These are phyloP conservation scores for Colletotrichum sp. DNA, from an alignment of 2,329 filamentous ascomycete species.

Conservation along the genomic window DNA sequence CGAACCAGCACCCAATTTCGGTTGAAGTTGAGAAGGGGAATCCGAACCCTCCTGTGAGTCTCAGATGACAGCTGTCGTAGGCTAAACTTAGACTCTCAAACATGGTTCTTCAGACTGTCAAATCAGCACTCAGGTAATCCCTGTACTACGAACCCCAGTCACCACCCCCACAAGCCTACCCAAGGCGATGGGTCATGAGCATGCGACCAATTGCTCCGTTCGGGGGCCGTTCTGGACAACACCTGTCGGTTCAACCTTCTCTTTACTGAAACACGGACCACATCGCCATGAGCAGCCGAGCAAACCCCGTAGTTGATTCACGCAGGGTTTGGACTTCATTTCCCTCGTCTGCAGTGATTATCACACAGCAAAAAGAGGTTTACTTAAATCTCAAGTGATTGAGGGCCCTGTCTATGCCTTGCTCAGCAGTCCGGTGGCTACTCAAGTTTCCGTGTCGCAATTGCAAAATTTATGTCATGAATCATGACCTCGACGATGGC, in stretches of 20 bases:
- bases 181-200: neutral
- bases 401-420: neutral
- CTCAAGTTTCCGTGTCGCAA: neutral
- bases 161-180: neutral
- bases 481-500: neutral
- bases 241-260: conserved; percentile 8
- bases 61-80: conserved; percentile 14
- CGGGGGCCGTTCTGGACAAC: neutral
- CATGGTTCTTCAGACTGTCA: neutral
- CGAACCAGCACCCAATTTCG: neutral
- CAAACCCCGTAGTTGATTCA: neutral
- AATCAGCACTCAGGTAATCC: neutral
- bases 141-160: neutral
- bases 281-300: neutral
- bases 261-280: neutral
- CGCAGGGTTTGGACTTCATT: neutral
- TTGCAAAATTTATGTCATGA: neutral
- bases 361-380: neutral
- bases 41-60: neutral
- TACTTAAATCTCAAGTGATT: neutral
- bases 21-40: neutral
- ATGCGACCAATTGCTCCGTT: neutral
- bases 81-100: conserved; percentile 20
- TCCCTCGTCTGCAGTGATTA: neutral
- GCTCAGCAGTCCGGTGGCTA: neutral